A percentile compares a stretch with the other conserved stretches of the same genome.
Conservation (phyloP, 148 eudicot genomes). For the Hydrangea macrophylla region DNA sequence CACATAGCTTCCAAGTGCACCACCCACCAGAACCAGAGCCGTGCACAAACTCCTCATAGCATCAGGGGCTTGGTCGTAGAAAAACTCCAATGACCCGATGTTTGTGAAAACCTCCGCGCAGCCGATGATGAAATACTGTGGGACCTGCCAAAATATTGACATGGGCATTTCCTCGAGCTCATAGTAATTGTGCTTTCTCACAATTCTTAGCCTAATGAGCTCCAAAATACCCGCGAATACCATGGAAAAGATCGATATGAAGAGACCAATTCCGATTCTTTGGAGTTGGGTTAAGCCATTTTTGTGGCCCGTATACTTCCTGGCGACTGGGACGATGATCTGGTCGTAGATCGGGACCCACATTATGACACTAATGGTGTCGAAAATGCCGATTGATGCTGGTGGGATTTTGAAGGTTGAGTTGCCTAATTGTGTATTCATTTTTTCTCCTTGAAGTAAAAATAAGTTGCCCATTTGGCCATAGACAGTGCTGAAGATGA, state of each 20-base stretch:
- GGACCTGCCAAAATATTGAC: conserved; percentile 52
- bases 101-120: conserved; percentile 52
- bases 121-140: conserved; percentile 55
- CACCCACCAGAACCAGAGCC: conserved; percentile 46
- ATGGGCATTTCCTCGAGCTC: conserved; percentile 12
- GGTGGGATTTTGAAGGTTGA: conserved; percentile 42
- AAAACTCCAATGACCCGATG: conserved; percentile 57
- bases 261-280: conserved; percentile 54
- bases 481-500: conserved; percentile 56
- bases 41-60: conserved; percentile 59
- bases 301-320: conserved; percentile 42
- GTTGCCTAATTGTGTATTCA: conserved; percentile 39
- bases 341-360: conserved; percentile 54
- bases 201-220: conserved; percentile 27
- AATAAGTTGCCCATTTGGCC: conserved; percentile 54
- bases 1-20: conserved; percentile 43
- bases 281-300: conserved; percentile 51
- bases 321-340: conserved; percentile 37
- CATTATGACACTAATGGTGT: conserved; percentile 41
- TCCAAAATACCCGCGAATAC: conserved; percentile 44
- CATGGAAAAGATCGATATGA: conserved; percentile 54
- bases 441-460: conserved; percentile 40
- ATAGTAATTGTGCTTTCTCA: conserved; percentile 17
- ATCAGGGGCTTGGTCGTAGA: conserved; percentile 61
- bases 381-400: conserved; percentile 43